Evolutionary conservation across 805 yeast genomes (phyloP).

Genomic region (Wickerhamiella alocasiicola): DNA sequence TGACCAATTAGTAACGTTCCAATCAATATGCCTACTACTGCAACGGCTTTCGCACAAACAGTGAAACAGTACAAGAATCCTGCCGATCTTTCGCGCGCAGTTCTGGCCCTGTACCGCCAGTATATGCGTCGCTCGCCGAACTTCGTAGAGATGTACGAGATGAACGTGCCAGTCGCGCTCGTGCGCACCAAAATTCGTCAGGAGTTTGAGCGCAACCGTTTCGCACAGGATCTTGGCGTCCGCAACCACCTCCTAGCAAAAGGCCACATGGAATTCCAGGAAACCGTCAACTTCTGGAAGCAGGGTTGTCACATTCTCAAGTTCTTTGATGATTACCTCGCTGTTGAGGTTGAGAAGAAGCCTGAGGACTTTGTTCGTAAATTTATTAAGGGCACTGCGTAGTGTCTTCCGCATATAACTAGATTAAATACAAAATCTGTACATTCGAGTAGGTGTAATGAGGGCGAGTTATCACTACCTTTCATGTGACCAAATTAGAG

Average conservation of each 20-base stretch:
- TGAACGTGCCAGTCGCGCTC: conserved; percentile 54
- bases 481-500: no score
- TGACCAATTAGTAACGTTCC: conserved; percentile 7
- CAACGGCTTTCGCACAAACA: conserved; percentile 77
- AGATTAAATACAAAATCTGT: no score
- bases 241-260: conserved; percentile 60
- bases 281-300: conserved; percentile 79
- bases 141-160: conserved; percentile 34
- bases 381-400: conserved; percentile 34
- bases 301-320: conserved; percentile 75
- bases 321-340: conserved; percentile 59
- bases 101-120: conserved; percentile 59
- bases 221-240: conserved; percentile 51
- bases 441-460: no score
- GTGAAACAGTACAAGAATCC: conserved; percentile 52
- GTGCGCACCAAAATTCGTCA: conserved; percentile 78
- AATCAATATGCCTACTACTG: conserved; percentile 41
- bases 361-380: conserved; percentile 56
- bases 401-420: no score
- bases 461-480: no score
- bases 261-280: conserved; percentile 88
- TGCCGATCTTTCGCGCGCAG: conserved; percentile 50
- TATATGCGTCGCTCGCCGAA: conserved; percentile 37
- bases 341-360: conserved; percentile 38
- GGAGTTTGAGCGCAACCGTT: conserved; percentile 78